These are phyloP conservation scores for Strobilomyces confusus DNA, from an alignment of 768 basidiomycete genomes.

Conservation along the genomic window DNA sequence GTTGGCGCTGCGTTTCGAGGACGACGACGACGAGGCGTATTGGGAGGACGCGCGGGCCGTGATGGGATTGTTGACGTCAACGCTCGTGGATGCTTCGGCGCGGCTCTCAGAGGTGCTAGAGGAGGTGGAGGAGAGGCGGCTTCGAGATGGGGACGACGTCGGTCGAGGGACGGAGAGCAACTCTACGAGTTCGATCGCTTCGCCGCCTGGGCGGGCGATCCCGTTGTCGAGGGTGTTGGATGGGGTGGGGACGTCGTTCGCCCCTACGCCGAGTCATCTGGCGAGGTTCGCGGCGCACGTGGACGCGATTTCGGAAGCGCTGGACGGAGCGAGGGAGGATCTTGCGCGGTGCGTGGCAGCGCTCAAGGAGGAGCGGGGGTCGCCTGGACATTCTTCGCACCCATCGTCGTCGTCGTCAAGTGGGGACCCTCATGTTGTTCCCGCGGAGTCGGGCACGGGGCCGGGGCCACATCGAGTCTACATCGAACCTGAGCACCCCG, in stretches of 20 bases:
- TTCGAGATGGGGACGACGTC: constrained; percentile 50
- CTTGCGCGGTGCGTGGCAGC: constrained; percentile 59
- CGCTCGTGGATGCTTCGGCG: constrained; percentile 61
- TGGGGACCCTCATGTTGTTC: not conserved
- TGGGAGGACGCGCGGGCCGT: constrained; percentile 84
- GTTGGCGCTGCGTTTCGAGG: constrained; percentile 71
- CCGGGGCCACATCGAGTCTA: no score
- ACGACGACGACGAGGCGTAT: constrained; percentile 70
- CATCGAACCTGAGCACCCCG: constrained; percentile 38
- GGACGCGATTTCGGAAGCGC: constrained; percentile 60
- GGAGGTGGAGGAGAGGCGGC: constrained; percentile 48
- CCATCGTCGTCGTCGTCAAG: constrained; percentile 18
- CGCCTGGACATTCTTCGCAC: constrained; percentile 19
- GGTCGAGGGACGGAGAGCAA: constrained; percentile 3
- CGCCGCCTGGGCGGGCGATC: constrained; percentile 12
- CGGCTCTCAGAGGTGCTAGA: constrained; percentile 62
- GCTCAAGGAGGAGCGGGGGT: constrained; percentile 40
- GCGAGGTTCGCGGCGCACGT: constrained; percentile 71
- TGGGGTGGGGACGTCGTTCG: constrained; percentile 45
- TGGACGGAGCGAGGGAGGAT: constrained; percentile 69
- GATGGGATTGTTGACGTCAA: constrained; percentile 62
- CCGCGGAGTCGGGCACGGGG: not conserved
- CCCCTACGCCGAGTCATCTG: constrained; percentile 68
- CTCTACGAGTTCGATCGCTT: constrained; percentile 16
- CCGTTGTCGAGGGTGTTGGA: constrained; percentile 9